Evolutionary conservation across 2,329 filamentous ascomycete genomes (phyloP), one percentile per base, ranked within the genome.

Genomic region (Pseudogymnoascus sp.): DNA sequence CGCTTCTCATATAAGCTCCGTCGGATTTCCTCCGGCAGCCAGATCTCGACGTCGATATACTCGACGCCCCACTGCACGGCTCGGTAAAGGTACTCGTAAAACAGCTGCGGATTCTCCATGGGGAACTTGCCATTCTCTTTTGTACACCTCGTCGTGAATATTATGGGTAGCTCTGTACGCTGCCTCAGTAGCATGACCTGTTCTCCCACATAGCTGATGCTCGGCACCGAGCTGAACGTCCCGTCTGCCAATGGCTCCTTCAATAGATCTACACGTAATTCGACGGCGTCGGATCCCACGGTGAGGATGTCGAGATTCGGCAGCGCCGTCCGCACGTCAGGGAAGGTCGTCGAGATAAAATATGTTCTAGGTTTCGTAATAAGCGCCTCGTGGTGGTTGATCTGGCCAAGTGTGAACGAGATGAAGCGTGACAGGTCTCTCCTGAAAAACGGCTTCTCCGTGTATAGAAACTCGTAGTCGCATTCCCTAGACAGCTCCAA

Each of bases 61-160:
- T 95, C 90, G 63, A 91, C 88, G 1, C 91, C 90, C 89, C 90
- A 95, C 70, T 94, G 88, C 61, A 94, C 89, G 3, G 91, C 90
- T 36, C 88, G 85, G 69, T 87, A 87, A n/a, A 95, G 81, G 70
- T 94, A 93, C 63, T 86, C 81, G 74, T 89, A 90, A 72, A 87
- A 93, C 45, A 94, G 72, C 12, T 80, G 78, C 0, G 89, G 88
- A 61, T 91, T 83, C 40, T 90, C 86, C 88, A 92, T 92, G 0
- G 90, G 90, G 65, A 94, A 95, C 25, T 85, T 85, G 33, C 90
- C 90, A 70, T 93, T 94, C 70, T 95, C 90, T 31, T 82, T 84
- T 1, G 85, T 90, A 72, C 90, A 94, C 67, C 91, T 82, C 0
- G 88, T 92, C 0, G 91, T 95, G 72, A 93, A 93, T 62, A 95